Evolutionary conservation across 2,329 filamentous ascomycete genomes (phyloP).

Genomic region (Scytalidium lignicola): DNA sequence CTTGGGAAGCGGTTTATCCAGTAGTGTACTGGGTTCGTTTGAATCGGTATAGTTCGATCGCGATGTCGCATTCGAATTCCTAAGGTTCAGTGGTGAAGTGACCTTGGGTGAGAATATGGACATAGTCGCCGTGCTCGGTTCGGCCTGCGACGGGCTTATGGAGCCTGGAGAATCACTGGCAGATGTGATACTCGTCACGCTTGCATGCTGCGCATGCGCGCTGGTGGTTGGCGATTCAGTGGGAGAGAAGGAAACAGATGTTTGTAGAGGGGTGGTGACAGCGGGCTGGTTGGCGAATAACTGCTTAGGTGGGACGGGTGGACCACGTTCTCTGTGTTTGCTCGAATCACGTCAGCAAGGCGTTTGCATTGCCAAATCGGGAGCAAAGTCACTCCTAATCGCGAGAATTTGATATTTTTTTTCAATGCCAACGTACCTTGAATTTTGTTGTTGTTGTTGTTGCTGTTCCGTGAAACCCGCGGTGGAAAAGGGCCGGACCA

Average conservation of each 20-base stretch:
- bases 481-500: constrained; percentile 8
- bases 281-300: not conserved
- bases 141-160: constrained; percentile 22
- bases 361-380: no score
- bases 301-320: not conserved
- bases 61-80: constrained; percentile 14
- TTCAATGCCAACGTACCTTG: no score
- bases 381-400: no score
- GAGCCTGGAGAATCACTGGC: constrained; percentile 23
- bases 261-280: constrained; percentile 14
- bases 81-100: constrained; percentile 24
- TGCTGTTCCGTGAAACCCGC: no score
- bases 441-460: no score
- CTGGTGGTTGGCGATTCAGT: not conserved
- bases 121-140: constrained; percentile 26
- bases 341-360: not conserved
- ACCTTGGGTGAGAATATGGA: constrained; percentile 29
- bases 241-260: constrained; percentile 7
- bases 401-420: no score
- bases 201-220: constrained; percentile 21
- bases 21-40: constrained; percentile 19
- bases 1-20: constrained; percentile 33
- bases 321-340: not conserved
- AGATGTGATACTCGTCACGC: constrained; percentile 23
- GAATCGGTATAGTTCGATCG: constrained; percentile 22